Conservation (phyloP, 768 basidiomycete species). For the Suillus hirtellus region DNA sequence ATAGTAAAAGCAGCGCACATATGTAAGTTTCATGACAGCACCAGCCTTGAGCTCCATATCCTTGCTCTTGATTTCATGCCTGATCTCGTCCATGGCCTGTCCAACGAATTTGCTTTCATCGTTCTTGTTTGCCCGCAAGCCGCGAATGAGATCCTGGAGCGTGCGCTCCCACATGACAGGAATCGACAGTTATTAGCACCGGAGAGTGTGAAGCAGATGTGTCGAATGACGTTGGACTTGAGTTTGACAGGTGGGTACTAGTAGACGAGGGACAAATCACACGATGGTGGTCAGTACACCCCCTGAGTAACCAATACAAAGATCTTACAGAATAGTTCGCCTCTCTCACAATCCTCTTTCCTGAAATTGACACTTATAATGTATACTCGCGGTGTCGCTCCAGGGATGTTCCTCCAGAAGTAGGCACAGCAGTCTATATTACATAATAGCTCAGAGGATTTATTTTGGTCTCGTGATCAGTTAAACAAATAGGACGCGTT, state of each 20-base stretch:
- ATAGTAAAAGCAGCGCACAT: constrained; percentile 55
- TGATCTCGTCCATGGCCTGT: constrained; percentile 91
- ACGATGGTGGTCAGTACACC: background rate
- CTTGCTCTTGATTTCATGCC: constrained; percentile 85
- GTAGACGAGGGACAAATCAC: background rate
- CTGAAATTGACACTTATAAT: background rate
- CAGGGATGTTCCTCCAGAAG: background rate
- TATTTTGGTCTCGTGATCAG: constrained; percentile 1
- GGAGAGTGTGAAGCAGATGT: background rate
- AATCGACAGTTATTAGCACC: background rate
- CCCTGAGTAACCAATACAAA: background rate
- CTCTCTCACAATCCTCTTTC: background rate
- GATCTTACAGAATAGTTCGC: background rate
- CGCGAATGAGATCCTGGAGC: constrained; percentile 92
- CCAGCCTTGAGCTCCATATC: constrained; percentile 98
- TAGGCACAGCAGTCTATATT: background rate
- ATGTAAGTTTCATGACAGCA: constrained; percentile 93
- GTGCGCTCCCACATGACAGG: constrained; percentile 90
- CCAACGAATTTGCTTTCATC: constrained; percentile 92
- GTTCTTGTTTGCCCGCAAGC: constrained; percentile 92
- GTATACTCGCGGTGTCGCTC: background rate
- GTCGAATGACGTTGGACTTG: background rate
- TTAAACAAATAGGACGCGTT: background rate
- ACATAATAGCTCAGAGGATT: background rate
- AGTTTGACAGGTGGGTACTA: background rate